Base-by-base conservation (phyloP, 495 filamentous ascomycete genomes). In the Penicillium mononematosum region DNA sequence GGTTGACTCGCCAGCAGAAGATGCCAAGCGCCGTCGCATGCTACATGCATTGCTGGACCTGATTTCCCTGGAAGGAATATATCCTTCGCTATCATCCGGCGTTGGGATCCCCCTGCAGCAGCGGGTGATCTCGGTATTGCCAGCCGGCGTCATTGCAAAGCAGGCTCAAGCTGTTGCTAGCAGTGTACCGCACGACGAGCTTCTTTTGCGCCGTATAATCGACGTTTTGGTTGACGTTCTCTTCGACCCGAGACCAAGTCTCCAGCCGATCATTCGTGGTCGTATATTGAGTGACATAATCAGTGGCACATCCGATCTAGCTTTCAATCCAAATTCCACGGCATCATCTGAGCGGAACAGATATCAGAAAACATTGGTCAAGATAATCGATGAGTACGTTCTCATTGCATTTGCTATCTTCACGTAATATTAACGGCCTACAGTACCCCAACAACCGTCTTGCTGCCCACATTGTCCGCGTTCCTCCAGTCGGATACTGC, bases 41-140 rank as follows among this genome's bases (percentile, higher is more conserved):
- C 56, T 82, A 2, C 73, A 76, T 69, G 75, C 75, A 7, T 67
- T 84, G 16, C 67, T 83, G 14, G 81, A 84, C 53, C 59, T 84
- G 42, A 72, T 83, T 27, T 79, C 80, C 0, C 58, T 84, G 1
- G 81, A 84, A 59, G 81, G 81, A 10, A 76, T 84, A 32, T 83
- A 84, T 53, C 81, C 81, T 14, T 81, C 75, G 0, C 68, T 83
- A 3, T 81, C 81, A 10, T 58, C 68, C 14, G 80, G 81, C 20
- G 79, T 83, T 24, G 81, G 80, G 0, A 78, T 83, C 46, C 81
- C 81, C 8, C 63, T 83, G 20, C 79, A 83, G 59, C 70, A 80
- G 49, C 70, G 81, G 53, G 75, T 83, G 3, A 78, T 81, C 29
- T 81, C 79, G 39, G 76, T 78, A 5, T 50, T 82, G 24, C 77